A percentile compares a stretch with the other conserved stretches of the same genome.
Evolutionary conservation across 768 basidiomycete species (phyloP).

Genomic region (Boletus pseudopeckii): DNA sequence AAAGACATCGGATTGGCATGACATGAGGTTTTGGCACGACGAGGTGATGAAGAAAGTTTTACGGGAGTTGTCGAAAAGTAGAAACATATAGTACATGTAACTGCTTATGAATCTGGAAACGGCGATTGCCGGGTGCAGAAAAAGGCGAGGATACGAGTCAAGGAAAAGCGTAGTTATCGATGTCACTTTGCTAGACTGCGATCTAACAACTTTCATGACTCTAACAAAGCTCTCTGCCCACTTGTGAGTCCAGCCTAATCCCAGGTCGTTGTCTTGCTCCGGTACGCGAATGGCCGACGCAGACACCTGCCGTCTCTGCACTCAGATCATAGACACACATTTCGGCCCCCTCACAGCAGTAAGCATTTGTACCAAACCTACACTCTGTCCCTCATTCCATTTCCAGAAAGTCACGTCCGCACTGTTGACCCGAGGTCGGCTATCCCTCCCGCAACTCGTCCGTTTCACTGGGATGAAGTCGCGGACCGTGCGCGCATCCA

Average conservation of each 20-base stretch:
- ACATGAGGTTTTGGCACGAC: background rate
- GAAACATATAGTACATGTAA: conserved; percentile 11
- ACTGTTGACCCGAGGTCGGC: conserved; percentile 77
- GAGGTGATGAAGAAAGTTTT: background rate
- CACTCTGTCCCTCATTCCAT: background rate
- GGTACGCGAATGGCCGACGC: conserved; percentile 54
- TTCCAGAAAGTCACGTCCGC: conserved; percentile 66
- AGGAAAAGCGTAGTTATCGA: background rate
- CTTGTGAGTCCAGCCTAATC: background rate
- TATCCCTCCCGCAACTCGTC: conserved; percentile 65
- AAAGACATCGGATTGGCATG: too few species aligned
- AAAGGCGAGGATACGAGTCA: background rate
- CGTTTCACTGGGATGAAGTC: conserved; percentile 67
- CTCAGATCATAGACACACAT: conserved; percentile 59
- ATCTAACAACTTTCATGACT: conserved; percentile 12
- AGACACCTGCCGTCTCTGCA: conserved; percentile 58
- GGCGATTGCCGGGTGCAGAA: conserved; percentile 4
- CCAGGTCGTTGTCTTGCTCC: background rate
- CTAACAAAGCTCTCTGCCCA: background rate
- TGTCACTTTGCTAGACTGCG: background rate
- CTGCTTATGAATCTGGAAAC: background rate
- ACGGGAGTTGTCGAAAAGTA: conserved; percentile 1
- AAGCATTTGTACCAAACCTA: conserved; percentile 22
- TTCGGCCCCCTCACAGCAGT: conserved; percentile 69
- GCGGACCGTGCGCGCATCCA: conserved; percentile 61